Base-by-base conservation (phyloP, 1,139 yeast species). In the Saccharomyces pastorianus region DNA sequence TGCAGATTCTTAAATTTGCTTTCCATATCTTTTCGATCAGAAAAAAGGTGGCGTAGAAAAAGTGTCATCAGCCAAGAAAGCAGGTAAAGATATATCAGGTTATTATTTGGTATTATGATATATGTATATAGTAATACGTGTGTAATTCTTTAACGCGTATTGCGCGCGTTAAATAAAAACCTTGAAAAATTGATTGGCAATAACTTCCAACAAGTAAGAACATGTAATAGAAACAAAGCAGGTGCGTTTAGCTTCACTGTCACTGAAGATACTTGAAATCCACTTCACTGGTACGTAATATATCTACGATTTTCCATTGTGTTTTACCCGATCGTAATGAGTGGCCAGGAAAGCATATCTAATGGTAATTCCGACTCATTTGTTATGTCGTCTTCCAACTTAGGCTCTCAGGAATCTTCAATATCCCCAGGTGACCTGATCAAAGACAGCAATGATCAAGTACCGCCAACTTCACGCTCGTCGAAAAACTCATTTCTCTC, bases 301-400 rank as follows among this genome's bases (percentile, higher is more conserved):
- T 4, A 20, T 20, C 23, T 20, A 20, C 23, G 23, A 20, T 20
- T 20, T 20, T 20, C 23, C 3, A 5, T 17, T 20, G n/a, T 17
- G 20, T 11, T 38, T 38, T 17, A 4, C 4, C 25, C 7, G 4
- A 38, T 11, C 2, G 23, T 11, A 38, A 38, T 38, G 44, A 38
- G n/a, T 13, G 44, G 44, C 2, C 44, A 38, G 2, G 44, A 38
- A 38, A 38, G 26, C 25, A 38, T 17, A 38, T 38, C 44, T 38
- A 38, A 38, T 38, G 13, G 13, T 6, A 38, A 38, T 11, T 38
- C 44, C 9, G 53, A 51, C 46, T 29, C 53, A 14, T 51, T 47
- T 20, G n/a, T 46, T 17, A 26, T 27, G 46, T 31, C 42, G 23
- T 34, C 47, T 7, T n/a, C 42, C 26, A 34, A 23, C 44, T 38